These are phyloP conservation scores for Septoria petroselini DNA, from an alignment of 2,329 filamentous ascomycete species.

Conservation along the genomic window DNA sequence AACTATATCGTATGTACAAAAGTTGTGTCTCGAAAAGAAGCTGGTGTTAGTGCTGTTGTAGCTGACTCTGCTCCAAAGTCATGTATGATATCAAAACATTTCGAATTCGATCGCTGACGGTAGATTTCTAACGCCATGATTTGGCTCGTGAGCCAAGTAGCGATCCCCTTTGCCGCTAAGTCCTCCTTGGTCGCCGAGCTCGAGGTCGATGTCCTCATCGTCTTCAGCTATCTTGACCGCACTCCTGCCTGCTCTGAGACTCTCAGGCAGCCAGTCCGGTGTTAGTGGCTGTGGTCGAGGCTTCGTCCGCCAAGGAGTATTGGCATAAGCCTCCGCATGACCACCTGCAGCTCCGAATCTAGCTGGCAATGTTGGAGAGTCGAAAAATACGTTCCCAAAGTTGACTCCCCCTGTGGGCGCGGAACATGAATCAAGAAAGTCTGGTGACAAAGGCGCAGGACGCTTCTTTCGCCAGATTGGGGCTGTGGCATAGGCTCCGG, in stretches of 20 bases:
- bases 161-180: neutral
- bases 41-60: too few relatives aligned
- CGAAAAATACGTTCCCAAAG: neutral
- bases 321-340: neutral
- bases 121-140: too few relatives aligned
- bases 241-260: neutral
- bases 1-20: too few relatives aligned
- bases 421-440: neutral
- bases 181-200: neutral
- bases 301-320: neutral
- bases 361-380: neutral
- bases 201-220: too few relatives aligned
- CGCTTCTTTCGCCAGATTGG: slow-evolving; percentile 12
- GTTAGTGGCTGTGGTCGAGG: neutral
- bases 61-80: too few relatives aligned
- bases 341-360: neutral
- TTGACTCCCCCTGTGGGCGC: neutral
- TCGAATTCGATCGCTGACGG: too few relatives aligned
- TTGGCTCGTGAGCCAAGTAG: neutral
- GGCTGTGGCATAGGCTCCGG: slow-evolving; percentile 2
- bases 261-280: slow-evolving; percentile 9
- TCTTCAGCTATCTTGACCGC: too few relatives aligned
- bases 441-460: neutral
- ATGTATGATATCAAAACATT: too few relatives aligned
- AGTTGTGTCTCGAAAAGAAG: too few relatives aligned